Percentiles rank a stretch among this genome's conserved stretches.
These are phyloP conservation scores for Dysphania ambrosioides DNA, from an alignment of 148 eudicot species.

Conservation along the genomic window DNA sequence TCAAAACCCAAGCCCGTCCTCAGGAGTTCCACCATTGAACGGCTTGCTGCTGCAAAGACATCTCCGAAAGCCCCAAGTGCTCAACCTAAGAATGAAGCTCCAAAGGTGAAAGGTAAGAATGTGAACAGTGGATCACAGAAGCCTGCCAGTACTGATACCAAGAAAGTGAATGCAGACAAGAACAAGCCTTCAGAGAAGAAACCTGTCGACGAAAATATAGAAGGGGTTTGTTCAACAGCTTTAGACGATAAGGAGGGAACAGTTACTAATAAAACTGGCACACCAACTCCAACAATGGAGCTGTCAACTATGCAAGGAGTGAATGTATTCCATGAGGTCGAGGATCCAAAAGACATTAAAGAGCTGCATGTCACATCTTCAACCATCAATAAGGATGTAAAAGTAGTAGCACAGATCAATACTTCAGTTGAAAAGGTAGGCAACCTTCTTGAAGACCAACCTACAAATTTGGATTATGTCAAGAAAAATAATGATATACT, in stretches of 20 bases:
- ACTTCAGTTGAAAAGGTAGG: constrained; percentile 25
- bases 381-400: constrained; percentile 29
- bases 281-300: constrained; percentile 13
- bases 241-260: constrained; percentile 27
- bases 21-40: constrained; percentile 72
- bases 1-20: constrained; percentile 47
- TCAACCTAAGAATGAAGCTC: constrained; percentile 36
- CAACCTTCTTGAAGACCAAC: constrained; percentile 24
- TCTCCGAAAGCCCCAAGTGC: constrained; percentile 35
- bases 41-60: constrained; percentile 60
- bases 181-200: constrained; percentile 34
- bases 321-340: constrained; percentile 12
- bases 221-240: constrained; percentile 22
- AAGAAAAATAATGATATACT: constrained; percentile 22
- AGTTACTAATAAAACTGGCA: background rate
- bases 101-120: constrained; percentile 31
- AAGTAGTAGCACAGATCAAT: constrained; percentile 13
- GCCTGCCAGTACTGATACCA: constrained; percentile 28
- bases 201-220: constrained; percentile 19
- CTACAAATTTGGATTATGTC: constrained; percentile 13
- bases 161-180: constrained; percentile 32
- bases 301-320: constrained; percentile 18
- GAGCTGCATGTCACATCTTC: constrained; percentile 46
- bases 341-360: constrained; percentile 37
- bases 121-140: constrained; percentile 20